Base-by-base conservation (phyloP, 2,329 filamentous ascomycete genomes). In the Monilinia fructicola region DNA sequence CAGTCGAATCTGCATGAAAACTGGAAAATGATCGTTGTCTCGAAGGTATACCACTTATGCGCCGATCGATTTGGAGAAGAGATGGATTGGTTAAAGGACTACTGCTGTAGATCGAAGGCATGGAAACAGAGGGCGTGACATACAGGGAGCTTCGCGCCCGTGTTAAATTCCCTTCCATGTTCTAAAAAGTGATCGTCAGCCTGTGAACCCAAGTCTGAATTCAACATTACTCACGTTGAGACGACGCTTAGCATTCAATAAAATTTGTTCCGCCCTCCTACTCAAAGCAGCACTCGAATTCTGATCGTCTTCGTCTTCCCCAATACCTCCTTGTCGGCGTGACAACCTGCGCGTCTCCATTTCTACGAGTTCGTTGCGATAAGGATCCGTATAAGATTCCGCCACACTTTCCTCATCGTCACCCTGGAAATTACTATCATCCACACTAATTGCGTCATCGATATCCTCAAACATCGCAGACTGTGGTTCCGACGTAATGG, bases 151-250 rank as follows among this genome's bases (percentile, higher is more conserved):
- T 87, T 73, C 92, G 86, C 40, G 92, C 93, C 68, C 92, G 89
- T 67, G 85, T 89, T 26, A 97, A 82, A 73, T 97, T 97, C 48
- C 90, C 92, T 78, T 97, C 94, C 93, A 97, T 97, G 42, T 91
- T 90, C 92, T 96, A 76, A 28, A 66, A 52, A 40, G 38, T 12
- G 9, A 46, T 42, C n/a, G 65, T 74, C 59, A 74, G 69, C 53
- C 40, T 5, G 18, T 59, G 42, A 35, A 35, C 5, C 21, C 31
- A 23, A 18, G 18, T 38, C 38, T 18, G 9, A 44, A 56, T 18
- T 23, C 11, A 18, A 23, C 11, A 6, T 10, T 48, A 79, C 91
- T 77, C 83, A 96, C 92, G 75, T 91, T 95, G 69, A 98, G 82
- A 72, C 93, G 85, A 77, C 88, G 89, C 80, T 97, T 97, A 42